Evolutionary conservation across 805 yeast species (phyloP).

Genomic region (Kregervanrija fluxuum): DNA sequence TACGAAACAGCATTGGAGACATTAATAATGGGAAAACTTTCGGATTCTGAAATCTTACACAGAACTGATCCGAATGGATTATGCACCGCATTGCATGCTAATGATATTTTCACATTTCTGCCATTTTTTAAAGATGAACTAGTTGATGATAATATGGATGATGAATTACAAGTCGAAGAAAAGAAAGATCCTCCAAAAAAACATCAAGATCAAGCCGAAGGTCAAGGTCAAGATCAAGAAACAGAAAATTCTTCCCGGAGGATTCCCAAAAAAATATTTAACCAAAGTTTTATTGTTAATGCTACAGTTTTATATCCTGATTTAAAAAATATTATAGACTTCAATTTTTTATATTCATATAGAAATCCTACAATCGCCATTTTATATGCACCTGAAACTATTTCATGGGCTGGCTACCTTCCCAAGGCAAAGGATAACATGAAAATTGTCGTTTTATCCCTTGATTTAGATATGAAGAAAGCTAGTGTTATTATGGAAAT

Average conservation of each 20-base stretch:
- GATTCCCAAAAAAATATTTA: conserved; percentile 28
- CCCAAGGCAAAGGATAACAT: conserved; percentile 56
- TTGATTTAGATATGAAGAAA: conserved; percentile 49
- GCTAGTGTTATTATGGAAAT: conserved; percentile 66
- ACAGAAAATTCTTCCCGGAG: background rate
- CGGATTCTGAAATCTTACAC: conserved; percentile 35
- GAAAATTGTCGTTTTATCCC: conserved; percentile 53
- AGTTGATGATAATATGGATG: conserved; percentile 29
- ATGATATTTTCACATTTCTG: conserved; percentile 63
- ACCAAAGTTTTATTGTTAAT: conserved; percentile 52
- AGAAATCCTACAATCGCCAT: conserved; percentile 64
- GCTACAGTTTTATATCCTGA: conserved; percentile 50
- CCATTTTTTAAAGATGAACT: conserved; percentile 48
- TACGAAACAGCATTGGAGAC: conserved; percentile 66
- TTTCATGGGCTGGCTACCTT: conserved; percentile 74
- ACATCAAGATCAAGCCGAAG: conserved; percentile 1
- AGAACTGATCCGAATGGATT: conserved; percentile 55
- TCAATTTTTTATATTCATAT: conserved; percentile 65
- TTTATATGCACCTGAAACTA: conserved; percentile 25
- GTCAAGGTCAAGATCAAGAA: conserved; percentile 5
- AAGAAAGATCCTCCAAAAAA: conserved; percentile 6
- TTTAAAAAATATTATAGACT: conserved; percentile 58
- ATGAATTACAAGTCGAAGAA: conserved; percentile 9
- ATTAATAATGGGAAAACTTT: conserved; percentile 35
- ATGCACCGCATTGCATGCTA: conserved; percentile 52